phyloP scores from a whole-genome alignment of 495 filamentous ascomycete genomes.

The Podospora anserina region DNA sequence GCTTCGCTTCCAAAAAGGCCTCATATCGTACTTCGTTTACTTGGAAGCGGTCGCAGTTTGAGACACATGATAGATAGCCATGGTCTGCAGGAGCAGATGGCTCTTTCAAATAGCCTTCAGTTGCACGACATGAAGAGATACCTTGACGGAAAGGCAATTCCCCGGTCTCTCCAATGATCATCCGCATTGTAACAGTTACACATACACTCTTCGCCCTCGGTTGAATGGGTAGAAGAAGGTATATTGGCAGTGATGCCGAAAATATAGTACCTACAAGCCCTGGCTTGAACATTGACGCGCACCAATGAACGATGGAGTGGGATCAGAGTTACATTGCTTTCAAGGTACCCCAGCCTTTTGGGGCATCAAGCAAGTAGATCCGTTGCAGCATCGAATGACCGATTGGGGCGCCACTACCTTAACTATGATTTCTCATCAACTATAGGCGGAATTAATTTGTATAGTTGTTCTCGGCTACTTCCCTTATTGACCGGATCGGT shows the following conservation, averaged over 20 bases:
- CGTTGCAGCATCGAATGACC: not conserved
- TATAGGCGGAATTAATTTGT: constrained; percentile 6
- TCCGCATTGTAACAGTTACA: too few species aligned
- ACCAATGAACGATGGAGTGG: constrained; percentile 7
- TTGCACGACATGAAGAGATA: too few species aligned
- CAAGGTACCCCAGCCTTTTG: not conserved
- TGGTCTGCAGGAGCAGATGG: too few species aligned
- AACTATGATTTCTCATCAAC: not conserved
- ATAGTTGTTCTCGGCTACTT: not conserved
- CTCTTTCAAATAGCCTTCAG: too few species aligned
- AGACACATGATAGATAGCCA: too few species aligned
- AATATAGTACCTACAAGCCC: too few species aligned
- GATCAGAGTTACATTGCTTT: constrained; percentile 7
- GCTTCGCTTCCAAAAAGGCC: not conserved
- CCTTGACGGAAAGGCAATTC: too few species aligned
- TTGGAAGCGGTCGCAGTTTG: too few species aligned
- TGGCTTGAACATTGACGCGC: constrained; percentile 6
- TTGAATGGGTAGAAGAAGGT: too few species aligned
- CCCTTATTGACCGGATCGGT: not conserved
- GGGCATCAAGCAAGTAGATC: not conserved
- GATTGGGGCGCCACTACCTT: not conserved
- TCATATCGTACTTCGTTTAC: not conserved
- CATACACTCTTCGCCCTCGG: too few species aligned
- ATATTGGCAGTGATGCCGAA: too few species aligned
- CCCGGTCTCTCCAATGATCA: too few species aligned